A percentile compares a stretch with the other conserved stretches of the same genome.
Evolutionary conservation across 2,329 filamentous ascomycete species (phyloP).

Genomic region (Alternaria viburni): DNA sequence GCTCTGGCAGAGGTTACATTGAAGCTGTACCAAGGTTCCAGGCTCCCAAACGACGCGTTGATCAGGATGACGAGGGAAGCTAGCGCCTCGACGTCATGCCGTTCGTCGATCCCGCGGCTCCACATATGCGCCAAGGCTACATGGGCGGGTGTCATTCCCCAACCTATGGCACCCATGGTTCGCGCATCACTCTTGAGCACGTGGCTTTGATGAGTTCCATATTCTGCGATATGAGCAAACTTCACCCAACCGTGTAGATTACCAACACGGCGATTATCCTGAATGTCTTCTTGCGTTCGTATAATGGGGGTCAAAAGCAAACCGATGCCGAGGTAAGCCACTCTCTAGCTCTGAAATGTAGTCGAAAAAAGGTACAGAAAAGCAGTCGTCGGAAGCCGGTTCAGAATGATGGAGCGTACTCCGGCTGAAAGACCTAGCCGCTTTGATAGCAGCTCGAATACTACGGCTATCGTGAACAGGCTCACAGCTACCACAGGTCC

Average conservation of each 20-base stretch:
- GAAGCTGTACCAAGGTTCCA: constrained; percentile 4
- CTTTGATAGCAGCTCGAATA: not conserved
- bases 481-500: not conserved
- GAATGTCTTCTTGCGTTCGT: not conserved
- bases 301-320: not conserved
- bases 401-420: not conserved
- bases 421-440: not conserved
- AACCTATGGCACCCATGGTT: not conserved
- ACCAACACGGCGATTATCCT: not conserved
- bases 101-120: constrained; percentile 11
- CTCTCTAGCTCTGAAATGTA: not conserved
- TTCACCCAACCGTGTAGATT: not conserved
- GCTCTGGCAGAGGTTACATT: constrained; percentile 1
- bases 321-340: not conserved
- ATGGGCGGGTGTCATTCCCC: not conserved
- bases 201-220: not conserved
- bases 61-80: constrained; percentile 15
- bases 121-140: constrained; percentile 11
- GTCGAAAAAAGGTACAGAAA: not conserved
- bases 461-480: not conserved
- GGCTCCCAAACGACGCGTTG: constrained; percentile 4
- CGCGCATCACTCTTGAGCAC: not conserved
- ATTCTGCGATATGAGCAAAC: not conserved
- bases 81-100: constrained; percentile 14
- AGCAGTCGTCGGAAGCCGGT: not conserved